A percentile compares a stretch with the other conserved stretches of the same genome.
Conservation (phyloP, 129 eudicot species). For the Centaurea solstitialis region DNA sequence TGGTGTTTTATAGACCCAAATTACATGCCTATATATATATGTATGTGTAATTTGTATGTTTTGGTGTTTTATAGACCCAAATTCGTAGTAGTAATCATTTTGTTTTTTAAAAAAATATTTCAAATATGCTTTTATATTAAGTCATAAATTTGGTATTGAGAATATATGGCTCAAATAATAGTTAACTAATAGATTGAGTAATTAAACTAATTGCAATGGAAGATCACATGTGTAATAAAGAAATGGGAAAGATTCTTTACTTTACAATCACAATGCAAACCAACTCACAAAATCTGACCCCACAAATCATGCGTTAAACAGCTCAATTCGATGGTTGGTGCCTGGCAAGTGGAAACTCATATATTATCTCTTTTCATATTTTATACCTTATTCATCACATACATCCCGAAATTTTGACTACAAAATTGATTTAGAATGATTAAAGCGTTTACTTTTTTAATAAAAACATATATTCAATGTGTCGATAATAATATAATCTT, state of each 20-base stretch:
- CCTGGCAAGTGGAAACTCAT: constrained; percentile 22
- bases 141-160: background rate
- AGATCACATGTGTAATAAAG: constrained; percentile 19
- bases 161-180: background rate
- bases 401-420: background rate
- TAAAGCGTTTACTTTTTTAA: background rate
- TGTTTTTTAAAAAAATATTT: background rate
- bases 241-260: background rate
- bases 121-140: background rate
- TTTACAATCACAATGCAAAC: constrained; percentile 23
- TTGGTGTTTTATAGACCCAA: too few species aligned
- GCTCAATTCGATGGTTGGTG: constrained; percentile 61
- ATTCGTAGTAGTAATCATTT: background rate
- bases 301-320: constrained; percentile 68
- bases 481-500: too few species aligned
- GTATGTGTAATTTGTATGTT: too few species aligned
- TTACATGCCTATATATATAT: too few species aligned
- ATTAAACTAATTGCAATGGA: background rate
- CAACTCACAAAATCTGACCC: constrained; percentile 52
- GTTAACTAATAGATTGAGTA: too few species aligned
- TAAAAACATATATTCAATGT: too few species aligned
- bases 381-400: background rate
- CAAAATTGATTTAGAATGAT: background rate
- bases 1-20: too few species aligned
- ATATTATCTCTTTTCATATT: too few species aligned